These are phyloP conservation scores for Zychaea mexicana DNA, from an alignment of 371 early-diverging fungal species.

Conservation along the genomic window DNA sequence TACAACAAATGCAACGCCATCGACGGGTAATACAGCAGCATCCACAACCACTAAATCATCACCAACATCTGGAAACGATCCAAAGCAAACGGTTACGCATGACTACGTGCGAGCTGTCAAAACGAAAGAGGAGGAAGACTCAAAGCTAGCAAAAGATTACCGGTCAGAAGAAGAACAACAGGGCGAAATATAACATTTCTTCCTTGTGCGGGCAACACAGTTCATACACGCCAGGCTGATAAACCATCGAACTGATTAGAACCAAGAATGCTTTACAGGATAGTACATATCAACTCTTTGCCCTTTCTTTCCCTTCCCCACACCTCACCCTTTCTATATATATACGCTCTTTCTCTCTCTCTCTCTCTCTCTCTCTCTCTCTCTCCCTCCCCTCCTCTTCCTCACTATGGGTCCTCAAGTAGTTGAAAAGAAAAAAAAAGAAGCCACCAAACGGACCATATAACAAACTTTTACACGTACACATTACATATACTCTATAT, in stretches of 20 bases:
- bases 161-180: conserved; percentile 31
- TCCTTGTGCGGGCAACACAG: too few relatives aligned
- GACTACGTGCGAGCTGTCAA: conserved; percentile 30
- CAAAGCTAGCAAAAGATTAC: conserved; percentile 23
- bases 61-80: neutral
- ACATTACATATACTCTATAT: too few relatives aligned
- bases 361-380: neutral
- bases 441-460: too few relatives aligned
- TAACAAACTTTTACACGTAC: too few relatives aligned
- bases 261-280: neutral
- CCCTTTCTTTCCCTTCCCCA: neutral
- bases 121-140: conserved; percentile 28
- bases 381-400: neutral
- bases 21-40: too few relatives aligned
- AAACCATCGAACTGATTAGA: neutral
- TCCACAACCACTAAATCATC: too few relatives aligned
- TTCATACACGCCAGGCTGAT: neutral
- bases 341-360: neutral
- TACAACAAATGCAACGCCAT: neutral
- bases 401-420: neutral
- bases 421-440: too few relatives aligned
- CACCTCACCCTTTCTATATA: neutral
- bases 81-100: conserved; percentile 9
- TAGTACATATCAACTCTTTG: neutral
- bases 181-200: conserved; percentile 30